Evolutionary conservation across 352 stramenopile genomes (phyloP).

Genomic region (Phytophthora melonis): DNA sequence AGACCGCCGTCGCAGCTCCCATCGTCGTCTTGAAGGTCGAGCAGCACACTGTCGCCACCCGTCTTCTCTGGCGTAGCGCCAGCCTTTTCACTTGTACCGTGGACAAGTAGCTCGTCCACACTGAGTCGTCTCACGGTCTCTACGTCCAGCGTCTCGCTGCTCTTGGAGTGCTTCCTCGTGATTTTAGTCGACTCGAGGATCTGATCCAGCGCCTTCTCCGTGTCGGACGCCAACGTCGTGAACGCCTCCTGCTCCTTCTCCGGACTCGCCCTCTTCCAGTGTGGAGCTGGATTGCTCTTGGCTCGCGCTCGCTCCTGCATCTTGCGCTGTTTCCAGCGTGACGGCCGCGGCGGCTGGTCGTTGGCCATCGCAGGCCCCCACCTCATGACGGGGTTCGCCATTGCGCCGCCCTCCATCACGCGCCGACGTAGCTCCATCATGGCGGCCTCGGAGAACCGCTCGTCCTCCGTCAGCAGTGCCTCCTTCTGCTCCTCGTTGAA

Average conservation of each 20-base stretch:
- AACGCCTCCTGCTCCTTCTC: conserved; percentile 35
- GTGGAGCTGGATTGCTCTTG: conserved; percentile 25
- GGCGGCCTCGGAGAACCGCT: conserved; percentile 57
- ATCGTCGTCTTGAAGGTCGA: conserved; percentile 42
- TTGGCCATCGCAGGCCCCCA: conserved; percentile 35
- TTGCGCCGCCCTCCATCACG: conserved; percentile 59
- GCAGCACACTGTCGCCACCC: conserved; percentile 36
- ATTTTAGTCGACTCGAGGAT: conserved; percentile 46
- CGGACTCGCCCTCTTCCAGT: conserved; percentile 23
- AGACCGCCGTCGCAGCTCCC: conserved; percentile 29
- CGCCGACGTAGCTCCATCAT: conserved; percentile 78
- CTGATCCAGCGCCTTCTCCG: conserved; percentile 59
- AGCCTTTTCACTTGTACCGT: conserved; percentile 24
- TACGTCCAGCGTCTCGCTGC: conserved; percentile 39
- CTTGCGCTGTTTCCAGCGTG: conserved; percentile 54
- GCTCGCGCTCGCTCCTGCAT: conserved; percentile 40
- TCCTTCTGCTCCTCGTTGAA: conserved; percentile 82
- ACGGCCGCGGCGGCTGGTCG: conserved; percentile 39
- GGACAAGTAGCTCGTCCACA: conserved; percentile 60
- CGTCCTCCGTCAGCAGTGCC: conserved; percentile 66
- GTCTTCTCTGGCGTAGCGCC: conserved; percentile 51
- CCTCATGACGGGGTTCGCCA: conserved; percentile 8
- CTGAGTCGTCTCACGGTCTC: conserved; percentile 62
- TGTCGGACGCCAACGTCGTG: conserved; percentile 53
- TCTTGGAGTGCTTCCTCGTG: conserved; percentile 29